Percentiles rank a stretch among this genome's conserved stretches.
phyloP scores from a whole-genome alignment of 2,329 filamentous ascomycete species.

The Diaporthe australafricana region DNA sequence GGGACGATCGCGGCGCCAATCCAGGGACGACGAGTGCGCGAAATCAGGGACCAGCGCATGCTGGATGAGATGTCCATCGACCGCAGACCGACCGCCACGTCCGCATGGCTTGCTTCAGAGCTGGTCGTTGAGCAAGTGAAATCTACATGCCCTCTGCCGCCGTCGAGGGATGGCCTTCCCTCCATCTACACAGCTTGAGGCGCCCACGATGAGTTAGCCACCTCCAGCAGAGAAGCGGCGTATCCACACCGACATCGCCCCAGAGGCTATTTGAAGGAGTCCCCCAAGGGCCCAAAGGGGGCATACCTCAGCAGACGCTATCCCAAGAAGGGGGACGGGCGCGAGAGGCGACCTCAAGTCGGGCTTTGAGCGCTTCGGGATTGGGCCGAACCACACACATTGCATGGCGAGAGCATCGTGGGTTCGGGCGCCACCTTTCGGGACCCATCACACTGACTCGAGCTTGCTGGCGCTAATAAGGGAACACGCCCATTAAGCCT shows the following conservation, averaged over 20 bases:
- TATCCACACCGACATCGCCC: slow-evolving; percentile 9
- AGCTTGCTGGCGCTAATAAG: slow-evolving; percentile 24
- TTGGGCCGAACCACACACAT: slow-evolving; percentile 22
- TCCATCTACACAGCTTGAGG: neutral
- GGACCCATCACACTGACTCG: slow-evolving; percentile 22
- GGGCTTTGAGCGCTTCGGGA: slow-evolving; percentile 10
- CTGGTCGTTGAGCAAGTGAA: neutral
- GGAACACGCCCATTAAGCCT: slow-evolving; percentile 19
- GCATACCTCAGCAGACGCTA: neutral
- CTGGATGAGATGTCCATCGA: neutral
- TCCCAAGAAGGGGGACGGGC: slow-evolving; percentile 18
- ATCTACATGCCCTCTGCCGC: neutral
- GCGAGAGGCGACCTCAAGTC: slow-evolving; percentile 20
- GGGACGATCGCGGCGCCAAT: neutral
- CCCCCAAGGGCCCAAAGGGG: neutral
- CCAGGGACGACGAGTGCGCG: neutral
- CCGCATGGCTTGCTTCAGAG: neutral
- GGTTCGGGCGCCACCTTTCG: neutral
- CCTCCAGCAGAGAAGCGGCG: neutral
- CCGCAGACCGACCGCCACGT: neutral
- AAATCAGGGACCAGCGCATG: neutral
- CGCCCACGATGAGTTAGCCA: neutral
- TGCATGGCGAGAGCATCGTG: slow-evolving; percentile 8
- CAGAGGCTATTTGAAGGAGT: neutral
- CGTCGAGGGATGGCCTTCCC: neutral